phyloP scores from a whole-genome alignment of 352 stramenopile species.

The Phytopythium aichiense region DNA sequence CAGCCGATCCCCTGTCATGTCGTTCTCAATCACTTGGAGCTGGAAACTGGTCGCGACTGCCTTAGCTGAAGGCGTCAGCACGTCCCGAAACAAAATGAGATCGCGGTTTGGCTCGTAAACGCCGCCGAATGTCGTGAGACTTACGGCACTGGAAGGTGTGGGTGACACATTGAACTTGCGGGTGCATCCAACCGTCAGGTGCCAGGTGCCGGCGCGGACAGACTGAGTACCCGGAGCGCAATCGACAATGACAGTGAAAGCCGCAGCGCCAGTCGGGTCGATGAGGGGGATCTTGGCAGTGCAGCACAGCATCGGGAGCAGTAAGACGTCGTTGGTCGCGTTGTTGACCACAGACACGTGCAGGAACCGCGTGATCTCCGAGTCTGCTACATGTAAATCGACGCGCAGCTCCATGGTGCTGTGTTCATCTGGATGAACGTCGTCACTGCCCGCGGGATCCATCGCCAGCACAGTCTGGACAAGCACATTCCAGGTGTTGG shows the following conservation, averaged over 20 bases:
- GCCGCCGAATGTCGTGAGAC: conserved; percentile 41
- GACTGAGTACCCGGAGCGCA: conserved; percentile 25
- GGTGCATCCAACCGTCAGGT: conserved; percentile 49
- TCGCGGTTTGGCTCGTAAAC: conserved; percentile 64
- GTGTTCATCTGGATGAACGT: neutral
- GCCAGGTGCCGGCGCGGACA: conserved; percentile 49
- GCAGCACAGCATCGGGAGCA: conserved; percentile 27
- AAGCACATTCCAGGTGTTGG: conserved; percentile 49
- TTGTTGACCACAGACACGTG: conserved; percentile 53
- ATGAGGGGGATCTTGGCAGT: conserved; percentile 14
- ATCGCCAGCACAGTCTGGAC: conserved; percentile 38
- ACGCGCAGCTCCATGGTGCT: conserved; percentile 30
- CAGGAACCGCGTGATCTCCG: conserved; percentile 33
- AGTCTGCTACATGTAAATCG: conserved; percentile 58
- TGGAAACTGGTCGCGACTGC: conserved; percentile 44
- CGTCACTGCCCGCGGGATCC: neutral
- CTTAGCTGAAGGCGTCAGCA: conserved; percentile 38
- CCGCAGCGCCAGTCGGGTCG: conserved; percentile 4
- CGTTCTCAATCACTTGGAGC: conserved; percentile 33
- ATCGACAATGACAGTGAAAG: conserved; percentile 59
- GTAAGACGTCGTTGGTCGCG: conserved; percentile 26
- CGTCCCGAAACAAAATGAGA: conserved; percentile 60
- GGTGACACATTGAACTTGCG: conserved; percentile 35
- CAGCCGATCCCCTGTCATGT: neutral
- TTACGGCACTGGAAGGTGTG: conserved; percentile 19